Percentiles rank a stretch among this genome's conserved stretches.
Evolutionary conservation across 2,329 filamentous ascomycete genomes (phyloP).

Genomic region (Diplodia mutila): DNA sequence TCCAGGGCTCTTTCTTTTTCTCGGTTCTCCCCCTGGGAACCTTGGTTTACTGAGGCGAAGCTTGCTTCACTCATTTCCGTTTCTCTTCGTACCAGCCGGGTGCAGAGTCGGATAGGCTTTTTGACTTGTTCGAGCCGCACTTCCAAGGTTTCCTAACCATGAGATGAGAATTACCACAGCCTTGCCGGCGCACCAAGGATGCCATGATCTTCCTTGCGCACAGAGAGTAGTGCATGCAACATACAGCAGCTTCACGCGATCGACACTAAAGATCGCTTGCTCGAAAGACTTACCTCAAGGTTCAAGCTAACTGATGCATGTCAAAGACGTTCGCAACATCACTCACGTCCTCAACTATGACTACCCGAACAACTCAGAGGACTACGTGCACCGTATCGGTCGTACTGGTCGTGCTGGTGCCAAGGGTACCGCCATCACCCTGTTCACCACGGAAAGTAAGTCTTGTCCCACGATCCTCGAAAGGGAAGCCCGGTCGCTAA

Average conservation of each 20-base stretch:
- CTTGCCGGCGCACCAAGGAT: constrained; percentile 46
- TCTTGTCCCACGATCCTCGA: constrained; percentile 39
- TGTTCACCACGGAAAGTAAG: constrained; percentile 99
- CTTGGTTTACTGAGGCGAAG: constrained; percentile 81
- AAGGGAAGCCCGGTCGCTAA: constrained; percentile 26
- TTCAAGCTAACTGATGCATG: constrained; percentile 74
- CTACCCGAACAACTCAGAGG: constrained; percentile 89
- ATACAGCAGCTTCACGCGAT: constrained; percentile 61
- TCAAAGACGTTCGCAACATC: constrained; percentile 99
- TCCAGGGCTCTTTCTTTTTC: constrained; percentile 84
- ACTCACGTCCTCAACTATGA: constrained; percentile 99
- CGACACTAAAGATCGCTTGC: constrained; percentile 58
- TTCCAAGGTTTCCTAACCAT: constrained; percentile 71
- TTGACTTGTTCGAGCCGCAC: constrained; percentile 78
- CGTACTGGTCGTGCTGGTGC: constrained; percentile 76
- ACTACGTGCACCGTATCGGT: constrained; percentile 71
- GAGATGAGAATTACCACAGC: constrained; percentile 57
- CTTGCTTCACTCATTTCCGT: constrained; percentile 75
- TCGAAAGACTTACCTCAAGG: constrained; percentile 51
- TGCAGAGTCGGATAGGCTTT: constrained; percentile 77
- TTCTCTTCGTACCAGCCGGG: constrained; percentile 70
- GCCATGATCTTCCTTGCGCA: constrained; percentile 52
- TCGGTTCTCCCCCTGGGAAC: constrained; percentile 82
- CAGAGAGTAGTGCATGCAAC: constrained; percentile 61
- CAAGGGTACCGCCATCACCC: constrained; percentile 93